Conservation (phyloP, 2,329 filamentous ascomycete genomes). For the Ustilaginoidea virens region DNA sequence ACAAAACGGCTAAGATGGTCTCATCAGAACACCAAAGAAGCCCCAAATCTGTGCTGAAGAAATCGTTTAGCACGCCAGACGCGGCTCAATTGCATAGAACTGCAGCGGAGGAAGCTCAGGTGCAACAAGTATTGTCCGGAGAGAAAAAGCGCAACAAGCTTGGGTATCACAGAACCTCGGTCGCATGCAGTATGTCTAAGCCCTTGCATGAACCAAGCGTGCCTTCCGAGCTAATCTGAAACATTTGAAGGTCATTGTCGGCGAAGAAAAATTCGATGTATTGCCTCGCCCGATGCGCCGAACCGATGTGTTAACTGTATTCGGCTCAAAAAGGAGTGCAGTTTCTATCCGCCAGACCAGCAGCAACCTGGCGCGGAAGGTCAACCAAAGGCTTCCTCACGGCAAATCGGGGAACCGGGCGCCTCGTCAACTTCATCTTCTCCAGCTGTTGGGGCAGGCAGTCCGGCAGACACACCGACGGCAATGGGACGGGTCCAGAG, state of each 20-base stretch:
- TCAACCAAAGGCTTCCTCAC: conserved; percentile 25
- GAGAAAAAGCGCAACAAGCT: conserved; percentile 69
- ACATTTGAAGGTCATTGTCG: conserved; percentile 75
- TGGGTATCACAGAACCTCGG: conserved; percentile 87
- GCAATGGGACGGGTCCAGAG: conserved; percentile 15
- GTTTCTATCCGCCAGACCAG: conserved; percentile 80
- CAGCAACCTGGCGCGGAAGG: conserved; percentile 38
- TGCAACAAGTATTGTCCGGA: conserved; percentile 17
- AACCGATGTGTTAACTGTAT: conserved; percentile 86
- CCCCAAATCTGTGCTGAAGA: conserved; percentile 24
- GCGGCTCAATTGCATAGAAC: conserved; percentile 25
- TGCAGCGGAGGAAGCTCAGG: conserved; percentile 12
- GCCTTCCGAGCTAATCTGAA: too few species aligned
- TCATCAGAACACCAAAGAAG: conserved; percentile 15
- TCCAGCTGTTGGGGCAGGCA: conserved; percentile 26
- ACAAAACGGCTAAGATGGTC: conserved; percentile 2
- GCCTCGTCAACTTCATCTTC: conserved; percentile 32
- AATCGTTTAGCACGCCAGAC: conserved; percentile 34
- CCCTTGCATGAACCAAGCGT: too few species aligned
- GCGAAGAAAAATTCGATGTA: conserved; percentile 82
- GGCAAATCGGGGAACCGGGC: conserved; percentile 22
- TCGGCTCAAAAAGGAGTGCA: conserved; percentile 84
- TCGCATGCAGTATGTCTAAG: conserved; percentile 73
- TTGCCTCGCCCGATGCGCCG: conserved; percentile 60
- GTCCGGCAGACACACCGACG: conserved; percentile 23